A percentile compares a stretch with the other conserved stretches of the same genome.
phyloP scores from a whole-genome alignment of 2,329 filamentous ascomycete genomes.

The Phoma herbarum region DNA sequence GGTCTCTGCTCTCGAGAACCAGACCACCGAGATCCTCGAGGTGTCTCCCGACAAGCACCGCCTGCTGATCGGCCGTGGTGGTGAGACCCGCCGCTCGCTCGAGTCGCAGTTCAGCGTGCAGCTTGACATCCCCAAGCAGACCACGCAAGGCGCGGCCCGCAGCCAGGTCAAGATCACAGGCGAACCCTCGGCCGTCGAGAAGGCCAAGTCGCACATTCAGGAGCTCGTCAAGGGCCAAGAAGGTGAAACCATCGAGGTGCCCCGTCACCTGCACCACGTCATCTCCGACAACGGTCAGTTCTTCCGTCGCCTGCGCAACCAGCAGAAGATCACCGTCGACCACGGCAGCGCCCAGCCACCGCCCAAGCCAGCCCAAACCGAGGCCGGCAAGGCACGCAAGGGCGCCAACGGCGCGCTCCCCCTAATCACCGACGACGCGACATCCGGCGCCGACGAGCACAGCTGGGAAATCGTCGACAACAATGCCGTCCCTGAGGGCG shows the following conservation, averaged over 20 bases:
- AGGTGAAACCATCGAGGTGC: constrained; percentile 86
- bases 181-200: constrained; percentile 77
- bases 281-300: constrained; percentile 90
- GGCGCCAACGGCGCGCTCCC: constrained; percentile 74
- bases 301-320: constrained; percentile 88
- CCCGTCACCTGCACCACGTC: constrained; percentile 81
- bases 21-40: constrained; percentile 79
- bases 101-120: constrained; percentile 87
- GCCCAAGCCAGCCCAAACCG: constrained; percentile 67
- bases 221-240: constrained; percentile 84
- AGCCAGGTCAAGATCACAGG: constrained; percentile 89
- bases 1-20: constrained; percentile 82
- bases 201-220: constrained; percentile 86
- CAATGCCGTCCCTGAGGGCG: constrained; percentile 62
- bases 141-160: constrained; percentile 71
- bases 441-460: constrained; percentile 67
- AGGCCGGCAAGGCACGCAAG: constrained; percentile 54
- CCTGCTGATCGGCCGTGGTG: constrained; percentile 88
- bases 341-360: constrained; percentile 84
- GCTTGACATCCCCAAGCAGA: constrained; percentile 88
- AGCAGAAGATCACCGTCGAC: constrained; percentile 89
- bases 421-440: constrained; percentile 86
- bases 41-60: constrained; percentile 91
- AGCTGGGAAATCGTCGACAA: constrained; percentile 85
- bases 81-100: constrained; percentile 83